Conservation (phyloP, 805 yeast species). For the Metschnikowia lochheadii region DNA sequence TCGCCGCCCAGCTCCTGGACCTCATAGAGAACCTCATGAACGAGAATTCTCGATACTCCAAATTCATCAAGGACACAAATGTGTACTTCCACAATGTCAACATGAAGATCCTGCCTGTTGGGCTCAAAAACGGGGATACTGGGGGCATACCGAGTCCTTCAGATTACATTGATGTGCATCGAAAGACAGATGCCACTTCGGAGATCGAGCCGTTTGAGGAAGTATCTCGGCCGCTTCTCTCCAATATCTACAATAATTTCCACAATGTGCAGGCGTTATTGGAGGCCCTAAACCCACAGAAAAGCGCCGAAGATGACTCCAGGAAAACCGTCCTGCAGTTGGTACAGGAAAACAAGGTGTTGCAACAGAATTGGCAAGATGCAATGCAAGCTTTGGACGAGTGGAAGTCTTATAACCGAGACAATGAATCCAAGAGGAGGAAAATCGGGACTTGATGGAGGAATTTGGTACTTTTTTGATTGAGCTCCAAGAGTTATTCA, state of each 20-base stretch:
- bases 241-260: slow-evolving; percentile 32
- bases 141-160: slow-evolving; percentile 26
- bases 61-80: slow-evolving; percentile 27
- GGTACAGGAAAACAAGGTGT: slow-evolving; percentile 29
- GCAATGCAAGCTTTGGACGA: slow-evolving; percentile 37
- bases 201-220: slow-evolving; percentile 36
- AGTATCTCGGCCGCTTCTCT: slow-evolving; percentile 32
- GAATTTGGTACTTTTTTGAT: no score
- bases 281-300: slow-evolving; percentile 7
- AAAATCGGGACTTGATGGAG: background rate
- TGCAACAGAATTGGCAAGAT: slow-evolving; percentile 36
- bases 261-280: slow-evolving; percentile 24
- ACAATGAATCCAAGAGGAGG: background rate
- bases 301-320: slow-evolving; percentile 10
- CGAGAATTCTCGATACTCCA: slow-evolving; percentile 36
- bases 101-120: slow-evolving; percentile 21
- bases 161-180: slow-evolving; percentile 25
- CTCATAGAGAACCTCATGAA: slow-evolving; percentile 33
- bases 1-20: slow-evolving; percentile 31
- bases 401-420: slow-evolving; percentile 30
- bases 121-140: background rate
- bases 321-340: slow-evolving; percentile 20
- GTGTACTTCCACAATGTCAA: slow-evolving; percentile 27
- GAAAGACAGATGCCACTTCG: slow-evolving; percentile 14
- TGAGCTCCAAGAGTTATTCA: no score